Evolutionary conservation across 2,329 filamentous ascomycete genomes (phyloP).

Genomic region (Herpomyces periplanetae): DNA sequence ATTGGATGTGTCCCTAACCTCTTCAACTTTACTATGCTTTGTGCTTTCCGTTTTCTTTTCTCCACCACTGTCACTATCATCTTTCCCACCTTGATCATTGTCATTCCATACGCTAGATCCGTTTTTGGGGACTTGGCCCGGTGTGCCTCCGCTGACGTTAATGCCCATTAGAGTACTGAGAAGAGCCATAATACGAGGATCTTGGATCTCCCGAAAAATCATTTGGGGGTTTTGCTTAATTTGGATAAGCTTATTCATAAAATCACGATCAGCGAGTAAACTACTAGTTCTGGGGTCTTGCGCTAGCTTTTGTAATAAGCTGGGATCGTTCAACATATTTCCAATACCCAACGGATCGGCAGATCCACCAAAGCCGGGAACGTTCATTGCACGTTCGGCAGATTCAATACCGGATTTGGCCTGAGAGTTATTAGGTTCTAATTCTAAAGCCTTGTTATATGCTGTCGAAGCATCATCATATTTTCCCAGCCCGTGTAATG

Average conservation of each 20-base stretch:
- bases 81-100: no score
- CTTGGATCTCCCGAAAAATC: conserved; percentile 39
- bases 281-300: conserved; percentile 65
- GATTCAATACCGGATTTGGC: conserved; percentile 55
- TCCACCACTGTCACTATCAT: no score
- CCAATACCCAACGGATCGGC: conserved; percentile 39
- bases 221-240: conserved; percentile 42
- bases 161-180: conserved; percentile 75
- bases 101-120: no score
- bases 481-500: conserved; percentile 53
- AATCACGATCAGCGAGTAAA: conserved; percentile 38
- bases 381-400: conserved; percentile 55
- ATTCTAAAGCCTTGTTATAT: conserved; percentile 71
- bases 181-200: conserved; percentile 70
- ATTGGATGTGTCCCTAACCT: conserved; percentile 14
- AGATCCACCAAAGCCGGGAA: conserved; percentile 20
- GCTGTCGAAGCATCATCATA: conserved; percentile 47
- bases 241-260: conserved; percentile 59
- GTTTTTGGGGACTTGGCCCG: conserved; percentile 11
- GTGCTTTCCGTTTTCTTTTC: conserved; percentile 14
- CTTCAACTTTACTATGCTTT: no score
- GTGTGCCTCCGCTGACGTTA: conserved; percentile 34
- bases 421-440: conserved; percentile 62
- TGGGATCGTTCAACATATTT: conserved; percentile 72
- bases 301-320: conserved; percentile 58